A percentile compares a stretch with the other conserved stretches of the same genome.
These are phyloP conservation scores for Paraconiothyrium sp. DNA, from an alignment of 2,329 filamentous ascomycete genomes.

Conservation along the genomic window DNA sequence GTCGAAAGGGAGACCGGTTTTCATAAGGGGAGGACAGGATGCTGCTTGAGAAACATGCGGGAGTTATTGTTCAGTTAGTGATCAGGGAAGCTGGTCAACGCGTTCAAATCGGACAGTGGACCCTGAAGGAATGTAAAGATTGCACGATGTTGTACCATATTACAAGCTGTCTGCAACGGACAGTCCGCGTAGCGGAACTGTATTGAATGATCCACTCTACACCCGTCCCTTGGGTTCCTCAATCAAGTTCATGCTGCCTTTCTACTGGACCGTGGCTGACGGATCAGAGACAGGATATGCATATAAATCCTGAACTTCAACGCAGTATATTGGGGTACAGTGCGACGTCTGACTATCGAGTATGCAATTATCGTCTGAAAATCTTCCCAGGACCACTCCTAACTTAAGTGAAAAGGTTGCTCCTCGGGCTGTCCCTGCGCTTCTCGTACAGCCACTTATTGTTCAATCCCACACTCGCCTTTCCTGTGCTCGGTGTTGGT, in stretches of 20 bases:
- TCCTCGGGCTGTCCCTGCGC: conserved; percentile 64
- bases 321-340: conserved; percentile 47
- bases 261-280: background rate
- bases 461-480: conserved; percentile 80
- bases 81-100: background rate
- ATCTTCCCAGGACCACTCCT: background rate
- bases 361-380: conserved; percentile 9
- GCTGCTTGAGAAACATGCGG: background rate
- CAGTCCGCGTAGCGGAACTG: conserved; percentile 1
- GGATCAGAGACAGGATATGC: background rate
- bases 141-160: conserved; percentile 24
- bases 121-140: background rate
- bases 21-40: conserved; percentile 32
- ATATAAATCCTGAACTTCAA: conserved; percentile 27
- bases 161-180: conserved; percentile 7
- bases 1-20: conserved; percentile 87
- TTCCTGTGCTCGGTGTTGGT: conserved; percentile 69
- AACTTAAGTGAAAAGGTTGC: conserved; percentile 39
- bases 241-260: background rate
- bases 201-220: conserved; percentile 21
- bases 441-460: conserved; percentile 96
- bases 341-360: conserved; percentile 15
- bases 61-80: background rate
- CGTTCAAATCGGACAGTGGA: background rate
- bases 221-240: conserved; percentile 1